phyloP scores from a whole-genome alignment of 2,329 filamentous ascomycete species.

The Dactylonectria estremocensis region DNA sequence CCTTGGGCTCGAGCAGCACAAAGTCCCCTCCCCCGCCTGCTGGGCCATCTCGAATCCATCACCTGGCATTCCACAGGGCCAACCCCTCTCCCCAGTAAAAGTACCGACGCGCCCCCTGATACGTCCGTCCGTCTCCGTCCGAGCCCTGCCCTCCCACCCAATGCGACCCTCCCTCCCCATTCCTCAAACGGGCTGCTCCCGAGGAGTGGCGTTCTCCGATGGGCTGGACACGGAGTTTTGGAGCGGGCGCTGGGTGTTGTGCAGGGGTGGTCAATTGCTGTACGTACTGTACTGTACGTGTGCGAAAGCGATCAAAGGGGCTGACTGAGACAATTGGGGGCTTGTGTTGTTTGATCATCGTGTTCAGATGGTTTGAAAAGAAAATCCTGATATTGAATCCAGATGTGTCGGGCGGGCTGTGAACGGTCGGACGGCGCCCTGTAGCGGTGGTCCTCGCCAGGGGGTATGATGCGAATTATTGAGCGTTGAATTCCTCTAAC shows the following conservation, averaged over 20 bases:
- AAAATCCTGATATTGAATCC: not conserved
- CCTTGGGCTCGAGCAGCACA: conserved; percentile 6
- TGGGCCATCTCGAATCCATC: conserved; percentile 4
- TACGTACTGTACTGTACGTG: too few species aligned
- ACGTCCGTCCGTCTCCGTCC: not conserved
- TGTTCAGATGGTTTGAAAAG: not conserved
- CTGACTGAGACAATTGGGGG: conserved; percentile 1
- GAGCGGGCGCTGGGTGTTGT: conserved; percentile 29
- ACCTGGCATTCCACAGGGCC: conserved; percentile 11
- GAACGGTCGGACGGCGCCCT: not conserved
- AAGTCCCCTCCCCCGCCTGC: not conserved
- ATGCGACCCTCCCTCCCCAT: conserved; percentile 31
- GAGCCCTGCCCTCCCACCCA: conserved; percentile 29
- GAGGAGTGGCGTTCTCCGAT: conserved; percentile 43
- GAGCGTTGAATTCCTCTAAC: not conserved
- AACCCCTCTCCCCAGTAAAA: not conserved
- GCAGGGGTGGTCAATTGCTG: too few species aligned
- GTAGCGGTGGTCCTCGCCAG: not conserved
- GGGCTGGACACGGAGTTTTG: conserved; percentile 16
- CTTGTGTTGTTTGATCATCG: not conserved
- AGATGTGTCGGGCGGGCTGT: not conserved
- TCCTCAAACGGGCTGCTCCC: conserved; percentile 48
- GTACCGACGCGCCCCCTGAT: conserved; percentile 4
- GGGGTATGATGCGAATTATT: not conserved
- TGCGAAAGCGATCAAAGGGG: not conserved